Evolutionary conservation across 2,329 filamentous ascomycete genomes (phyloP).

Genomic region (Aspergillus japonicus): DNA sequence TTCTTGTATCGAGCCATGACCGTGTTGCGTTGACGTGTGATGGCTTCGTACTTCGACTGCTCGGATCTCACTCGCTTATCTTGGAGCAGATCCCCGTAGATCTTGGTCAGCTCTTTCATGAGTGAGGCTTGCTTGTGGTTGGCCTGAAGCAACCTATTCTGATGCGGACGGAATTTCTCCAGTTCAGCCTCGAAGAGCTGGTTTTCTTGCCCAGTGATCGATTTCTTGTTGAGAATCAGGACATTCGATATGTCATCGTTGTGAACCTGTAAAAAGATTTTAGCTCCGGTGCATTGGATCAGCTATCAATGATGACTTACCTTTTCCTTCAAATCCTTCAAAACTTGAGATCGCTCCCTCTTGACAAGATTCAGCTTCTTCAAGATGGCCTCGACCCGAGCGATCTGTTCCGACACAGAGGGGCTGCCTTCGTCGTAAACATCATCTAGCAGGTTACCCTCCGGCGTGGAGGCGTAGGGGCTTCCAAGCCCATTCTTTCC

Average conservation of each 20-base stretch:
- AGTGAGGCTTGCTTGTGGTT: conserved; percentile 92
- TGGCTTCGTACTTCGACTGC: conserved; percentile 89
- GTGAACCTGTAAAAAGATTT: conserved; percentile 63
- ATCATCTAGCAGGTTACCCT: conserved; percentile 83
- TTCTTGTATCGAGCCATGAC: conserved; percentile 87
- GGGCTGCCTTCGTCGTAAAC: conserved; percentile 79
- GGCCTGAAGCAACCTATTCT: conserved; percentile 85
- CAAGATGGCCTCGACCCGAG: conserved; percentile 81
- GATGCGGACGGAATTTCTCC: conserved; percentile 94
- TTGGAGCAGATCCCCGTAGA: conserved; percentile 84
- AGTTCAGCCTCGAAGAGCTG: conserved; percentile 93
- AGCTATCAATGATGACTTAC: conserved; percentile 49
- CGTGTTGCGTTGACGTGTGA: conserved; percentile 76
- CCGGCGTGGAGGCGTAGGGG: conserved; percentile 55
- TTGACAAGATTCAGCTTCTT: conserved; percentile 92
- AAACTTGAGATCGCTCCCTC: conserved; percentile 81
- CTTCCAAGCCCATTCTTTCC: conserved; percentile 63
- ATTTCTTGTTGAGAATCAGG: conserved; percentile 95
- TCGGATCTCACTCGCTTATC: conserved; percentile 92
- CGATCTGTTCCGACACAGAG: conserved; percentile 86
- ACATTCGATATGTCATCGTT: conserved; percentile 97
- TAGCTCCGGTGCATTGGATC: background rate
- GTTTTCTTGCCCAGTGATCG: conserved; percentile 84
- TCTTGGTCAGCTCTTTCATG: conserved; percentile 88
- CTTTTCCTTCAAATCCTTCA: conserved; percentile 98